phyloP scores from a whole-genome alignment of 2,329 filamentous ascomycete species.

The Fusarium heterosporum region DNA sequence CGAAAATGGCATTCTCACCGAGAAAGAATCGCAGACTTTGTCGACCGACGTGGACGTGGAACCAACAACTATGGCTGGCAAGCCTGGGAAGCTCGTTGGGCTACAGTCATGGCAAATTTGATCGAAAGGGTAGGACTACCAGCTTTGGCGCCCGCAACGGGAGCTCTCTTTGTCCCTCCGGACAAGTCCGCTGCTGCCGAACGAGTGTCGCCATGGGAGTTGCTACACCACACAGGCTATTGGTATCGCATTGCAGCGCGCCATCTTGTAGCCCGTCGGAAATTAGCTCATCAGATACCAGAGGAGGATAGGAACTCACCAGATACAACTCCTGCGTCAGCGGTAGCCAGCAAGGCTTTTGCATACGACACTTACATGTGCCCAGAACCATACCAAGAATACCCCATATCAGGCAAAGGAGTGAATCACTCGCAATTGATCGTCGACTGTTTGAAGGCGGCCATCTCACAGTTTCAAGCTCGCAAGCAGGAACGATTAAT shows the following conservation, averaged over 20 bases:
- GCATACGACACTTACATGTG: slow-evolving; percentile 76
- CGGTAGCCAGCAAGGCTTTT: slow-evolving; percentile 63
- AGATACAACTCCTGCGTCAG: slow-evolving; percentile 59
- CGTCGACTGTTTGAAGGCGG: slow-evolving; percentile 62
- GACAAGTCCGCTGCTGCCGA: slow-evolving; percentile 71
- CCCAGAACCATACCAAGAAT: slow-evolving; percentile 71
- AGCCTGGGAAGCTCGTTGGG: slow-evolving; percentile 88
- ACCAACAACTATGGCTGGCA: slow-evolving; percentile 92
- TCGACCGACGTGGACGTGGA: slow-evolving; percentile 86
- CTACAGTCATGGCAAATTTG: slow-evolving; percentile 70
- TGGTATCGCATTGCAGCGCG: slow-evolving; percentile 72
- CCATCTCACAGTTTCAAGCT: slow-evolving; percentile 65
- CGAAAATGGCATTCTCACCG: slow-evolving; percentile 84
- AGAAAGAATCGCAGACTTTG: slow-evolving; percentile 77
- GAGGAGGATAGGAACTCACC: slow-evolving; percentile 68
- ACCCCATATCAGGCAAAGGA: slow-evolving; percentile 62
- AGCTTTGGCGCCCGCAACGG: slow-evolving; percentile 60
- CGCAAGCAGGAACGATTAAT: slow-evolving; percentile 65
- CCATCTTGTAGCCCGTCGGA: slow-evolving; percentile 66
- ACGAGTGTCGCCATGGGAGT: slow-evolving; percentile 71
- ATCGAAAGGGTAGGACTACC: slow-evolving; percentile 66
- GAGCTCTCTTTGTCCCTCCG: slow-evolving; percentile 63
- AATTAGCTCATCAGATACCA: slow-evolving; percentile 66
- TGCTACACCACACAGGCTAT: slow-evolving; percentile 74
- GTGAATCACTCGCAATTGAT: slow-evolving; percentile 68